Evolutionary conservation across 768 basidiomycete genomes (phyloP).

Genomic region (Lactifluus hygrophoroides): DNA sequence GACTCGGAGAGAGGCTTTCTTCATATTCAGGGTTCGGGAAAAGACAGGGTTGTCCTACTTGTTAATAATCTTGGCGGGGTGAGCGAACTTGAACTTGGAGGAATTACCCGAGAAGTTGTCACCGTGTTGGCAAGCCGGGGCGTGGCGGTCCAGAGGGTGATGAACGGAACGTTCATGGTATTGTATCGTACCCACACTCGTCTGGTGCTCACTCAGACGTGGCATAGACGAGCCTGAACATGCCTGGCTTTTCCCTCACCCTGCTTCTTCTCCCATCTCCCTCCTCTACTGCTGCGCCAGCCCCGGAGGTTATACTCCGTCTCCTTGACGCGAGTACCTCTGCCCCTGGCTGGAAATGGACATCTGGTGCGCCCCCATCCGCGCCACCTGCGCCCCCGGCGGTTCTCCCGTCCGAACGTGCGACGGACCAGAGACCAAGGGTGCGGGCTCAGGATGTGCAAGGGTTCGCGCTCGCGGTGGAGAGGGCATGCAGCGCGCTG

Average conservation of each 20-base stretch:
- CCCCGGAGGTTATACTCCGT: constrained; percentile 41
- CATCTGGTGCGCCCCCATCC: constrained; percentile 37
- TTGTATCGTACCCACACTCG: constrained; percentile 14
- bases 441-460: constrained; percentile 37
- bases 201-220: not conserved
- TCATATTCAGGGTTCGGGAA: constrained; percentile 51
- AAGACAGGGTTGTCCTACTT: constrained; percentile 66
- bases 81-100: constrained; percentile 73
- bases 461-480: constrained; percentile 47
- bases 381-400: constrained; percentile 4
- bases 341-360: constrained; percentile 85
- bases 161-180: constrained; percentile 86
- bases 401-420: constrained; percentile 9
- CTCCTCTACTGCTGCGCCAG: constrained; percentile 32
- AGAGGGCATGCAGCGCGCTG: constrained; percentile 54
- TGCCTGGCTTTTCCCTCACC: constrained; percentile 87
- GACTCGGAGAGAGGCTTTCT: constrained; percentile 76
- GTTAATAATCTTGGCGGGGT: constrained; percentile 86
- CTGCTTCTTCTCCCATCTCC: constrained; percentile 61
- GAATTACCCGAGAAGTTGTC: constrained; percentile 54
- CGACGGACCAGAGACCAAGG: not conserved
- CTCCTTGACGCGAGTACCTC: constrained; percentile 61
- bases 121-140: constrained; percentile 46
- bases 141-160: constrained; percentile 50
- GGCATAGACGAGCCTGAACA: constrained; percentile 75